Evolutionary conservation across 2,329 filamentous ascomycete species (phyloP).

Genomic region (Xylariales sp.): DNA sequence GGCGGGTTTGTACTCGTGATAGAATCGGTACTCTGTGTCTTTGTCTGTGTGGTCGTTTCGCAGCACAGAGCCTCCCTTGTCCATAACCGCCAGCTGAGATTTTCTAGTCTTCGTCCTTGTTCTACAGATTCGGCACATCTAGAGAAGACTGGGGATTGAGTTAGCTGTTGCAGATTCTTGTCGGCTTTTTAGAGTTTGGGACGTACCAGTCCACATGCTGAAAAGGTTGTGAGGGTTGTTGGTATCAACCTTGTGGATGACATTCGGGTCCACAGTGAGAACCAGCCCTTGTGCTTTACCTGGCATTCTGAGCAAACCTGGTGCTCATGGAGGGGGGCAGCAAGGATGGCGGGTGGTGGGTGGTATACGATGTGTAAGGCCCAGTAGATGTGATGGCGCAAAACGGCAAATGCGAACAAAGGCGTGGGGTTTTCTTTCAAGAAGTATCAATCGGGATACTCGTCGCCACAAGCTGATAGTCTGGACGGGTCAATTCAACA

Average conservation of each 20-base stretch:
- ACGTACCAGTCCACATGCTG: slow-evolving; percentile 95
- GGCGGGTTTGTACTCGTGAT: slow-evolving; percentile 59
- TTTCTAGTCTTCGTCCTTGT: slow-evolving; percentile 91
- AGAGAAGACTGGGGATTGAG: slow-evolving; percentile 77
- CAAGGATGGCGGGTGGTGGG: slow-evolving; percentile 26
- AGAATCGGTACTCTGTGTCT: slow-evolving; percentile 53
- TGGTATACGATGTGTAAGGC: slow-evolving; percentile 36
- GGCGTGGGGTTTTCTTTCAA: background rate
- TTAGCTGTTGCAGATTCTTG: slow-evolving; percentile 47
- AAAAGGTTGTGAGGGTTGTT: slow-evolving; percentile 92
- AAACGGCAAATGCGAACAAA: slow-evolving; percentile 35
- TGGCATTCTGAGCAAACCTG: slow-evolving; percentile 72
- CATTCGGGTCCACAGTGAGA: slow-evolving; percentile 88
- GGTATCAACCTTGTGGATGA: slow-evolving; percentile 95
- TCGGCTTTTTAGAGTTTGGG: slow-evolving; percentile 23
- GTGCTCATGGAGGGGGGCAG: slow-evolving; percentile 46
- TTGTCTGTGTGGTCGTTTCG: slow-evolving; percentile 68
- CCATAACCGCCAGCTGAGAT: slow-evolving; percentile 96
- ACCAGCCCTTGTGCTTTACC: slow-evolving; percentile 85
- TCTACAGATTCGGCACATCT: slow-evolving; percentile 94
- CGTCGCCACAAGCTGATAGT: slow-evolving; percentile 38
- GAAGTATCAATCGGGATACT: slow-evolving; percentile 31
- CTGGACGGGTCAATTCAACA: slow-evolving; percentile 26
- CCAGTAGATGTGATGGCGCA: slow-evolving; percentile 42
- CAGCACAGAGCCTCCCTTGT: slow-evolving; percentile 93